Evolutionary conservation across 169 alveolate species (phyloP).

Genomic region (Prorocentrum cordatum): DNA sequence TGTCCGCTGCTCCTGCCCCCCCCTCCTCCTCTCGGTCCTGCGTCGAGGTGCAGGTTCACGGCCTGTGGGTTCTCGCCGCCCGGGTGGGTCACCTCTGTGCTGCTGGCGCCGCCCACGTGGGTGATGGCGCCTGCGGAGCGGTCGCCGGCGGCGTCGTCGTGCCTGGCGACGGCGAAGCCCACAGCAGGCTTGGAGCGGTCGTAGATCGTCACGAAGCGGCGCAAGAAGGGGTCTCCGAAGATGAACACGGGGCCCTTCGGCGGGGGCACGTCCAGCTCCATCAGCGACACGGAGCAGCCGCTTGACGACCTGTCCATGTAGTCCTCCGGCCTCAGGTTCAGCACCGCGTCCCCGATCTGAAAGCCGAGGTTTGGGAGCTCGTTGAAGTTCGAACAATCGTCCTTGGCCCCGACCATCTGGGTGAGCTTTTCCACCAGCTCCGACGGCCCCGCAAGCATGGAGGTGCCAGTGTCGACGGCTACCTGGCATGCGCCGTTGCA

Average conservation of each 20-base stretch:
- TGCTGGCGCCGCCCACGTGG: too few relatives aligned
- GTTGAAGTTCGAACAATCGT: conserved; percentile 44
- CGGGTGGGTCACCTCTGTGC: too few relatives aligned
- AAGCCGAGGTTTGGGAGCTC: conserved; percentile 68
- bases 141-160: too few relatives aligned
- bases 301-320: conserved; percentile 35
- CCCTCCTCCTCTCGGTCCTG: too few relatives aligned
- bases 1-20: too few relatives aligned
- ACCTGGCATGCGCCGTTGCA: conserved; percentile 59
- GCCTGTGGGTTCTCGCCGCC: too few relatives aligned
- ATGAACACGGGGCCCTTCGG: conserved; percentile 80
- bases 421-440: background rate
- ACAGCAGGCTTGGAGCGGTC: background rate
- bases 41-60: too few relatives aligned
- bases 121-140: too few relatives aligned
- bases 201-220: conserved; percentile 73
- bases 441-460: conserved; percentile 65
- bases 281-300: background rate
- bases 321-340: conserved; percentile 66
- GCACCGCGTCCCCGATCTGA: conserved; percentile 21
- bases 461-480: conserved; percentile 70
- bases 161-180: background rate
- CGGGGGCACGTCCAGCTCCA: conserved; percentile 8
- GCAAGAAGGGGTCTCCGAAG: conserved; percentile 79
- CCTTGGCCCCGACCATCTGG: background rate